Evolutionary conservation across 202 grass and related monocot species (phyloP).

Genomic region (Digitaria exilis): DNA sequence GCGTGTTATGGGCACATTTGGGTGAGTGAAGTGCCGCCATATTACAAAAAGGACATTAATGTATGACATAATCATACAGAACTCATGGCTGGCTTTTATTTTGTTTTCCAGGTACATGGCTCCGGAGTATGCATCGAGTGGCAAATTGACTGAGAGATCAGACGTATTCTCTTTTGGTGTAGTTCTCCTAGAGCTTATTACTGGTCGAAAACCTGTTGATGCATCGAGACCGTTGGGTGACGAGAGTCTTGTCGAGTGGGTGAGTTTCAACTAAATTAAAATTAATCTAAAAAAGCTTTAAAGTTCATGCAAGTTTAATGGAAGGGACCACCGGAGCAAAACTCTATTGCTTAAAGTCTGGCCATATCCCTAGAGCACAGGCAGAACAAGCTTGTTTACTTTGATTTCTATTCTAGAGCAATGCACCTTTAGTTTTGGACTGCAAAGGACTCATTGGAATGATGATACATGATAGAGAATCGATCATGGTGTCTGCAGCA

Average conservation of each 20-base stretch:
- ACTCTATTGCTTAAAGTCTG: too few species aligned
- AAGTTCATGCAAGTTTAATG: too few species aligned
- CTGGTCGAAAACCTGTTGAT: slow-evolving; percentile 85
- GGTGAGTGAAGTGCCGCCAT: slow-evolving; percentile 52
- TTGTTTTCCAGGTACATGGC: slow-evolving; percentile 70
- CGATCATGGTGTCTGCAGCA: not conserved
- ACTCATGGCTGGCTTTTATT: not conserved
- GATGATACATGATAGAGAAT: too few species aligned
- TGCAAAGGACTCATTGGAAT: not conserved
- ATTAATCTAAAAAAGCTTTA: too few species aligned
- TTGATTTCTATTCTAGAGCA: not conserved
- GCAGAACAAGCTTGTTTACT: not conserved
- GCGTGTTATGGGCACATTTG: slow-evolving; percentile 95
- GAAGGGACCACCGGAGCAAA: too few species aligned
- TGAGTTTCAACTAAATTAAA: too few species aligned
- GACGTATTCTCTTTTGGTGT: slow-evolving; percentile 95
- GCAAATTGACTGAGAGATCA: slow-evolving; percentile 87
- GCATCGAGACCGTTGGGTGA: slow-evolving; percentile 63
- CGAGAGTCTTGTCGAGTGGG: slow-evolving; percentile 97
- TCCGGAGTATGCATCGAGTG: slow-evolving; percentile 91
- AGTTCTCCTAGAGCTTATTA: slow-evolving; percentile 91
- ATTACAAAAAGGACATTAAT: not conserved
- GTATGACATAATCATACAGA: not conserved
- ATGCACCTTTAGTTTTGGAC: not conserved
- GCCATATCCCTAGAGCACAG: too few species aligned